Base-by-base conservation (phyloP, 176 grass and related monocot genomes). In the Dendrocalamus sinicus region DNA sequence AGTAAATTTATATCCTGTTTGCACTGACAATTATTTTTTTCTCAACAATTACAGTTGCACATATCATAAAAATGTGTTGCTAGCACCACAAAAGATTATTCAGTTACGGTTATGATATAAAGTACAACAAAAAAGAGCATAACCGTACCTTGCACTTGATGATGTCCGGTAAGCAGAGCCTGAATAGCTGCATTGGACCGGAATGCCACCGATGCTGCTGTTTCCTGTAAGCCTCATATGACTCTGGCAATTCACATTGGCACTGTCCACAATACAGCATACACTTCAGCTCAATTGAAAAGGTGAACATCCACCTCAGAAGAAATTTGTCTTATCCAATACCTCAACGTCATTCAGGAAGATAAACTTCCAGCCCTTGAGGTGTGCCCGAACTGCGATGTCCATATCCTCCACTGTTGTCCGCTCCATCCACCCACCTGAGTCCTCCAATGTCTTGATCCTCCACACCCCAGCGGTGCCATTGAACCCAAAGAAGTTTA, bases 151-250 rank as follows among this genome's bases (percentile, higher is more conserved):
- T 92, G 64, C 92, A 90, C 75, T 79, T 83, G 69, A 99, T 94
- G 54, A 99, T 99, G 44, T 96, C 92, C 0, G 97, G 94, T 61
- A 94, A 91, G 87, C 97, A 96, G 17, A 99, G 90, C 76, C 97
- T 96, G 64, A 99, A 99, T 53, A 99, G 83, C 62, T 96, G 97
- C 97, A 99, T 99, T 76, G 97, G 97, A 57, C 97, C 97, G 0
- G 97, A 99, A 89, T 99, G 97, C 97, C 97, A 99, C 45, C 97
- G 89, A 84, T 99, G 97, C 28, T 99, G 97, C 66, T 99, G 97
- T 82, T 99, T 99, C 90, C 97, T 94, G 63, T 99, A 99, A 84
- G 97, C 94, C 82, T 99, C 97, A 12, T 99, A 99, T 10, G 97
- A 99, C 74, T 99, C 97, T 4, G 97, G 97, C 77, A 99, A 84